A percentile compares a stretch with the other conserved stretches of the same genome.
phyloP scores from a whole-genome alignment of 2,329 filamentous ascomycete genomes.

The Paecilomyces sp. region DNA sequence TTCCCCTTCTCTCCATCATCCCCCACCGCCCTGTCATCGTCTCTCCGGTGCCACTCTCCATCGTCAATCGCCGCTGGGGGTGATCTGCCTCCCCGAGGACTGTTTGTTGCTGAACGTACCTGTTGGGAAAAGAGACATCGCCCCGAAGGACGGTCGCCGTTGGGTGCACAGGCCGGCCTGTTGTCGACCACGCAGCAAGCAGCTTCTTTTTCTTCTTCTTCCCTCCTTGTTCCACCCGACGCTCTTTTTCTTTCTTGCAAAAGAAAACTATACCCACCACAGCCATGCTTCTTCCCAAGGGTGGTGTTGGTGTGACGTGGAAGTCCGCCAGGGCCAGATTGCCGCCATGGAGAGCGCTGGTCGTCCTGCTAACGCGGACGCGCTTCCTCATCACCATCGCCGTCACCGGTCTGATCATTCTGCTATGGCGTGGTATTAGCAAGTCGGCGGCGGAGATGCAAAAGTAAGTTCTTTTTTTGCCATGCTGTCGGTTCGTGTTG shows the following conservation, averaged over 20 bases:
- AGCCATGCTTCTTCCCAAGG: conserved; percentile 83
- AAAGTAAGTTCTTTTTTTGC: conserved; percentile 53
- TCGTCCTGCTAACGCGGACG: conserved; percentile 65
- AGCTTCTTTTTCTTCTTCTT: background rate
- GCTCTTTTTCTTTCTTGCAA: too few species aligned
- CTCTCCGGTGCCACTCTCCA: background rate
- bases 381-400: conserved; percentile 70
- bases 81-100: background rate
- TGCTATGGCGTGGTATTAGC: conserved; percentile 83
- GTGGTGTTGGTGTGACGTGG: conserved; percentile 82
- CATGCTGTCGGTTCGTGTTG: background rate
- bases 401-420: conserved; percentile 61
- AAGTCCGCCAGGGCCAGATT: conserved; percentile 77
- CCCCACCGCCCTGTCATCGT: background rate
- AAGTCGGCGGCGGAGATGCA: conserved; percentile 80
- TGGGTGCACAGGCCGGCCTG: background rate
- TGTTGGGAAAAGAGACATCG: background rate
- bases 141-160: background rate
- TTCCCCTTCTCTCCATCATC: background rate
- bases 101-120: background rate
- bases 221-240: conserved; percentile 2
- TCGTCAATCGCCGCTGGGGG: background rate
- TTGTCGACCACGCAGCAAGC: background rate
- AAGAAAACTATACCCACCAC: background rate
- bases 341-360: conserved; percentile 66